Conservation (phyloP, 768 basidiomycete species). For the Pleurotus citrinopileatus region DNA sequence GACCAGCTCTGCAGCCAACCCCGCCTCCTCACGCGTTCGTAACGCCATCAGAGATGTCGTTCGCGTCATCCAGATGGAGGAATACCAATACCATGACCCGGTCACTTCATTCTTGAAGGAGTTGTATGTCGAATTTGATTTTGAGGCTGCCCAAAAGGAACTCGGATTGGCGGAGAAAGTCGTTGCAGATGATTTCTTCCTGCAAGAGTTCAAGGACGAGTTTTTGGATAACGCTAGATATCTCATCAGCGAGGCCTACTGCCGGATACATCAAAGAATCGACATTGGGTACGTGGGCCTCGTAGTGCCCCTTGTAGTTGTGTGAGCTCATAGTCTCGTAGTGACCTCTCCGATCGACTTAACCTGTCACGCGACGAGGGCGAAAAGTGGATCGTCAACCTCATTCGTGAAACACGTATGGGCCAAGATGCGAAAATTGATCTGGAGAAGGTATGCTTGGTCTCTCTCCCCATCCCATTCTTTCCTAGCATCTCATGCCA, state of each 20-base stretch:
- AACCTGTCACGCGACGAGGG: constrained; percentile 95
- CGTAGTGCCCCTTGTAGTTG: neutral
- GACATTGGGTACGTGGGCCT: constrained; percentile 67
- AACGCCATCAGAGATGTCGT: constrained; percentile 90
- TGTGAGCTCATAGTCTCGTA: constrained; percentile 24
- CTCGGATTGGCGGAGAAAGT: constrained; percentile 77
- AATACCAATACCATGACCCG: constrained; percentile 94
- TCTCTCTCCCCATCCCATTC: neutral
- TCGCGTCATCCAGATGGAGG: constrained; percentile 91
- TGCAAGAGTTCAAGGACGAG: constrained; percentile 85
- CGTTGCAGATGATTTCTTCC: constrained; percentile 91
- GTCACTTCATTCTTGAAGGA: constrained; percentile 92
- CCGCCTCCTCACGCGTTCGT: constrained; percentile 68
- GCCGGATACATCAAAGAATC: constrained; percentile 92
- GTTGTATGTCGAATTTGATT: constrained; percentile 94
- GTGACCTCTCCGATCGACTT: constrained; percentile 89
- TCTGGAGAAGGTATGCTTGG: constrained; percentile 73
- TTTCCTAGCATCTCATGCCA: neutral
- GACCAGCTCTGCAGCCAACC: constrained; percentile 35
- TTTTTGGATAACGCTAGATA: constrained; percentile 97
- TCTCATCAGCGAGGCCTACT: constrained; percentile 96
- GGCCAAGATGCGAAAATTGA: constrained; percentile 98
- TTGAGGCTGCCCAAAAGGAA: constrained; percentile 89
- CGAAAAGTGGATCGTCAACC: constrained; percentile 99
- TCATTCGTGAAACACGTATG: constrained; percentile 96